phyloP scores from a whole-genome alignment of 129 eudicot genomes.

The Gnaphalium uliginosum region DNA sequence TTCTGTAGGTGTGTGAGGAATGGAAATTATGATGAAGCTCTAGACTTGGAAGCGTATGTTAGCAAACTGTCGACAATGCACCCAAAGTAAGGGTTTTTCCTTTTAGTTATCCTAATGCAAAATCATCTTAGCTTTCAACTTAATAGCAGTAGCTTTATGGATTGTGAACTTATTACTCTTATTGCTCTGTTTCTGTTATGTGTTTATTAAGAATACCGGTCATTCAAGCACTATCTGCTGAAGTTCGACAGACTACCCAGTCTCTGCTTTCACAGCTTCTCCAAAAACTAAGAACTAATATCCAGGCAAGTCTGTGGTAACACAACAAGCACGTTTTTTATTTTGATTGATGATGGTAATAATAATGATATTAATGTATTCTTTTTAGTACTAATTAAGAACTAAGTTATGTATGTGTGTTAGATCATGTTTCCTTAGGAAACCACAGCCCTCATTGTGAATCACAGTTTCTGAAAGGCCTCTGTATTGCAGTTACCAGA shows the following conservation, averaged over 20 bases:
- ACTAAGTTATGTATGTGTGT: neutral
- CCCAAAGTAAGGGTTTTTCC: conserved; percentile 65
- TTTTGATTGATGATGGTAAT: conserved; percentile 2
- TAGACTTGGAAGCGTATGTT: conserved; percentile 93
- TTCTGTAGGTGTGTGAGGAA: conserved; percentile 86
- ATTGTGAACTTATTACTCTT: conserved; percentile 6
- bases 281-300: conserved; percentile 90
- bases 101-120: neutral
- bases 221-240: conserved; percentile 87
- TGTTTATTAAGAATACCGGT: conserved; percentile 59
- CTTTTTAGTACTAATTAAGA: neutral
- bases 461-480: conserved; percentile 23
- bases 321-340: conserved; percentile 6
- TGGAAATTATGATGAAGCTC: conserved; percentile 98
- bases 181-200: conserved; percentile 6
- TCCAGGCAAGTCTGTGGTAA: conserved; percentile 54
- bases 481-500: conserved; percentile 81
- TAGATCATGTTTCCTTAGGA: conserved; percentile 14
- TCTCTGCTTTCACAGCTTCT: conserved; percentile 96
- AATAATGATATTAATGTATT: neutral
- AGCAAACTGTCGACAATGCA: conserved; percentile 93
- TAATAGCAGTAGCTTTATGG: conserved; percentile 17
- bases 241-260: conserved; percentile 84
- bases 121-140: conserved; percentile 9
- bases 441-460: conserved; percentile 9